phyloP scores from a whole-genome alignment of 495 filamentous ascomycete species.

The Cercophora samala region DNA sequence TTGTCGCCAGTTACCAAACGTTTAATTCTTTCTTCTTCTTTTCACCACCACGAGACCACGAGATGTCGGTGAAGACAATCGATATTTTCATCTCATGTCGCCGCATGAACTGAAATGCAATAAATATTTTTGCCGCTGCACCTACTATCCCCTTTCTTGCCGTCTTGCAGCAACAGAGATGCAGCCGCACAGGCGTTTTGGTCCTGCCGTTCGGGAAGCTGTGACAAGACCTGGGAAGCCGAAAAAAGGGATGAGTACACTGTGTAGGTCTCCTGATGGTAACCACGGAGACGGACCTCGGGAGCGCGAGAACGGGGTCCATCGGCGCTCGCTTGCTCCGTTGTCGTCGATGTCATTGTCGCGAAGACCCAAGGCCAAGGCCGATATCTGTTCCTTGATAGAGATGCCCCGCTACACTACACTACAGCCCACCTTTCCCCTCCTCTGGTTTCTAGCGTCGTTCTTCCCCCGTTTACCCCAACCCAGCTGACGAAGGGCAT shows the following conservation, averaged over 20 bases:
- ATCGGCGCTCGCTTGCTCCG: background rate
- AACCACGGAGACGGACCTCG: background rate
- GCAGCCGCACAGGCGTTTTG: slow-evolving; percentile 9
- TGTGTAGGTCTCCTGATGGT: background rate
- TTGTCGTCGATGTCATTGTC: slow-evolving; percentile 1
- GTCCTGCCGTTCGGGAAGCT: slow-evolving; percentile 18
- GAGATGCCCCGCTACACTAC: too few relatives aligned
- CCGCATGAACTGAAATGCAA: slow-evolving; percentile 29
- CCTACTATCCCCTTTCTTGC: slow-evolving; percentile 13
- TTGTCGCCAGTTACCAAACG: background rate
- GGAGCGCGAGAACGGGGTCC: background rate
- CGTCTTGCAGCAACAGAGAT: background rate
- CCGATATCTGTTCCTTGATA: background rate
- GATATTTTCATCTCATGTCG: slow-evolving; percentile 12
- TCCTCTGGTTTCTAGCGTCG: background rate
- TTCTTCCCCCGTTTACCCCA: background rate
- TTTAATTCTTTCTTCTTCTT: background rate
- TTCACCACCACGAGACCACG: background rate
- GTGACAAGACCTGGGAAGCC: slow-evolving; percentile 2
- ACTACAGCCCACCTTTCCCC: background rate
- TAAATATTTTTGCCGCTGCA: slow-evolving; percentile 32
- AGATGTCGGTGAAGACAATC: slow-evolving; percentile 19
- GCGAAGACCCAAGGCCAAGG: background rate
- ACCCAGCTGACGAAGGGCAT: background rate
- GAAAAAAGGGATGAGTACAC: slow-evolving; percentile 2